Evolutionary conservation across 176 grass and related monocot species (phyloP).

Genomic region (Rhipidocladum racemiflorum): DNA sequence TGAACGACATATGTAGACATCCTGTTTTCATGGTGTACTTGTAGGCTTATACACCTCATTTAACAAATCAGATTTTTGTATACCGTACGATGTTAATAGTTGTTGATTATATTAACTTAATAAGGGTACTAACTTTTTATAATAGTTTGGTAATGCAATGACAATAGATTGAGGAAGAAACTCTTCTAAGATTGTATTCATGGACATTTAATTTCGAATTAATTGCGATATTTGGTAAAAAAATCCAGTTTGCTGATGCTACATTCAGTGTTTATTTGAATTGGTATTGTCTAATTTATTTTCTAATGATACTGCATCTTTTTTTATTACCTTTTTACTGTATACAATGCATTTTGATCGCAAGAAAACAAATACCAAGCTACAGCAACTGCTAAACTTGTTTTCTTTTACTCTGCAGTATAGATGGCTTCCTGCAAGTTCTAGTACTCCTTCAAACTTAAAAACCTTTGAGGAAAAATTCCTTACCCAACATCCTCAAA

Average conservation of each 20-base stretch:
- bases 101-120: not conserved
- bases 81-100: not conserved
- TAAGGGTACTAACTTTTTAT: not conserved
- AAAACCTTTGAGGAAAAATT: conserved; percentile 92
- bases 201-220: conserved; percentile 8
- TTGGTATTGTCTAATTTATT: not conserved
- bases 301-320: not conserved
- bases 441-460: conserved; percentile 45
- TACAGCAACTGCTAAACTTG: conserved; percentile 33
- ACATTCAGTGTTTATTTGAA: not conserved
- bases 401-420: conserved; percentile 62
- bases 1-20: not conserved
- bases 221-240: not conserved
- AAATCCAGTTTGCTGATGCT: not conserved
- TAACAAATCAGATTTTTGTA: not conserved
- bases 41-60: conserved; percentile 4
- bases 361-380: not conserved
- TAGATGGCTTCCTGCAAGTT: conserved; percentile 86
- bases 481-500: conserved; percentile 74
- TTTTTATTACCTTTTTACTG: not conserved
- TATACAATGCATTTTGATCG: not conserved
- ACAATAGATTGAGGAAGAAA: not conserved
- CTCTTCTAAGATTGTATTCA: not conserved
- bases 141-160: not conserved
- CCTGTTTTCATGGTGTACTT: conserved; percentile 6